Percentiles rank a stretch among this genome's conserved stretches.
Evolutionary conservation across 768 basidiomycete species (phyloP).

Genomic region (Tulasnella sp.): DNA sequence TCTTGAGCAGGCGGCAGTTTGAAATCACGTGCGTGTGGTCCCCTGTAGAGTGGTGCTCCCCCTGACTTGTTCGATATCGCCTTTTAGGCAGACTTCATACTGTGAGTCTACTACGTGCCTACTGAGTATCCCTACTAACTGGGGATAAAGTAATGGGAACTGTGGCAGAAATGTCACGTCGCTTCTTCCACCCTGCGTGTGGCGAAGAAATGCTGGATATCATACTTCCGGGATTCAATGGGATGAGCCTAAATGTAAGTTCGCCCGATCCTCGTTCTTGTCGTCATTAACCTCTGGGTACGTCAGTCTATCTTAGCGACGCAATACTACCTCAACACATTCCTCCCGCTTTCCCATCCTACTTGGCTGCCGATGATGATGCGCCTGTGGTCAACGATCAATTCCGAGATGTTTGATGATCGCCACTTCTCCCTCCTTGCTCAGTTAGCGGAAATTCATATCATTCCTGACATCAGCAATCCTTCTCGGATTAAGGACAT

Average conservation of each 20-base stretch:
- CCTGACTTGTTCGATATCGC: background rate
- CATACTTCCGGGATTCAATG: conserved; percentile 71
- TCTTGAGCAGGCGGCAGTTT: conserved; percentile 63
- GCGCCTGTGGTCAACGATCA: conserved; percentile 63
- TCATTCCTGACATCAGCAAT: conserved; percentile 55
- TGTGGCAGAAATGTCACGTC: conserved; percentile 52
- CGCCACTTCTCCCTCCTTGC: conserved; percentile 63
- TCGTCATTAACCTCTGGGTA: background rate
- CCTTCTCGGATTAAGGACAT: conserved; percentile 39
- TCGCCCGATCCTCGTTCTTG: background rate
- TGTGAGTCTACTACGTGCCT: conserved; percentile 21
- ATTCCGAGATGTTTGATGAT: conserved; percentile 44
- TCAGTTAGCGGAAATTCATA: conserved; percentile 59
- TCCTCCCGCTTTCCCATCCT: conserved; percentile 76
- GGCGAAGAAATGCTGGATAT: conserved; percentile 81
- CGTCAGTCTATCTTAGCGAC: conserved; percentile 59
- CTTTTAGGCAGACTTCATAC: conserved; percentile 56
- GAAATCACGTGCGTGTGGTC: conserved; percentile 56
- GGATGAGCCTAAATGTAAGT: conserved; percentile 61
- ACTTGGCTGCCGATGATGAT: conserved; percentile 65
- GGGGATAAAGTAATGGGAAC: conserved; percentile 44
- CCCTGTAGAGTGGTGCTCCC: background rate
- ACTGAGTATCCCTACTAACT: background rate
- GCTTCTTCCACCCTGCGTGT: conserved; percentile 84
- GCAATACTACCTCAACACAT: conserved; percentile 77